Conservation (phyloP, 2,329 filamentous ascomycete genomes). For the Biscogniauxia sp. region DNA sequence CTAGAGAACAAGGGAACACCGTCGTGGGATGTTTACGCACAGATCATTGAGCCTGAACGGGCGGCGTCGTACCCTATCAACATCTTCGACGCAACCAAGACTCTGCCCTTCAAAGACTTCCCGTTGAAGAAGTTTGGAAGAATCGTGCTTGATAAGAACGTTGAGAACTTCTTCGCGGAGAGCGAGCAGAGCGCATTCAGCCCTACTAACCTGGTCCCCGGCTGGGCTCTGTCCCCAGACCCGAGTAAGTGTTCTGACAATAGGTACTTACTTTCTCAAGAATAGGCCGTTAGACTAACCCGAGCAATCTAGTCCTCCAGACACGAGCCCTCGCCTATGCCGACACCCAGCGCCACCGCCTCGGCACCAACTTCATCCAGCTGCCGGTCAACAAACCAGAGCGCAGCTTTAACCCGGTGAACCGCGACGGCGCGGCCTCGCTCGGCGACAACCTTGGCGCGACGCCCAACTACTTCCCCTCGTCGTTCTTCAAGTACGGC, state of each 20-base stretch:
- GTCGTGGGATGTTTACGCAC: conserved; percentile 51
- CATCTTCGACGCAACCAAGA: conserved; percentile 57
- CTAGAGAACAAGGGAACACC: conserved; percentile 46
- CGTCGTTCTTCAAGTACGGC: conserved; percentile 8
- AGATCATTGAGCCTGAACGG: conserved; percentile 52
- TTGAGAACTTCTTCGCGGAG: conserved; percentile 33
- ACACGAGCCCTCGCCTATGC: conserved; percentile 54
- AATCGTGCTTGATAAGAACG: conserved; percentile 50
- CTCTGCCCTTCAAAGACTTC: conserved; percentile 50
- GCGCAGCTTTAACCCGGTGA: conserved; percentile 13
- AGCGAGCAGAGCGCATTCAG: conserved; percentile 59
- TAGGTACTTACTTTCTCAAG: too few species aligned
- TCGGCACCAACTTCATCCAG: conserved; percentile 54
- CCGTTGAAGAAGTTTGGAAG: conserved; percentile 48
- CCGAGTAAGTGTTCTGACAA: conserved; percentile 25
- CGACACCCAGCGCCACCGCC: conserved; percentile 54
- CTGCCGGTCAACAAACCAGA: conserved; percentile 34
- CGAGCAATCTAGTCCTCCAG: conserved; percentile 40
- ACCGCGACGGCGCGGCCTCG: conserved; percentile 12
- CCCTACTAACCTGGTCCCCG: conserved; percentile 54
- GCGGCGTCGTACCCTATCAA: conserved; percentile 46
- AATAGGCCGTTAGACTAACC: too few species aligned
- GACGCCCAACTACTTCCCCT: conserved; percentile 16
- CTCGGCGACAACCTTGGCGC: conserved; percentile 6
- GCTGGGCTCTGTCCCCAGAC: conserved; percentile 52